Evolutionary conservation across 768 basidiomycete genomes (phyloP).

Genomic region (Cystofilobasidium capitatum): DNA sequence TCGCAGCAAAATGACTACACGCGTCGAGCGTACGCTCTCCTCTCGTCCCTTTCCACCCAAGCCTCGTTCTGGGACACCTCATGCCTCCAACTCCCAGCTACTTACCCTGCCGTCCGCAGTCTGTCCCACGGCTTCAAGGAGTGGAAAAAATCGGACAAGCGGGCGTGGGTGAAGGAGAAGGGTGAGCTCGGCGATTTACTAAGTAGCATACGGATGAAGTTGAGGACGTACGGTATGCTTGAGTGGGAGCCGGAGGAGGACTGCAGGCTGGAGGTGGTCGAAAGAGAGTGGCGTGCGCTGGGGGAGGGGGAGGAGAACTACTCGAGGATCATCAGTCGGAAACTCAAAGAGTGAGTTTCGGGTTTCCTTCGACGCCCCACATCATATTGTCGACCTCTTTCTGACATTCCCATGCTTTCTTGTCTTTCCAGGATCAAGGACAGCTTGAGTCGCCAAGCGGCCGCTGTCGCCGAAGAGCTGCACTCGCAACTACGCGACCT

Average conservation of each 20-base stretch:
- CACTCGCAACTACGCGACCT: constrained; percentile 33
- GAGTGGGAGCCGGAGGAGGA: constrained; percentile 73
- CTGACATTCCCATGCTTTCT: neutral
- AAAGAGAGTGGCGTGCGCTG: constrained; percentile 63
- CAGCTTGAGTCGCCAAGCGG: constrained; percentile 35
- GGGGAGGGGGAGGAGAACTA: constrained; percentile 63
- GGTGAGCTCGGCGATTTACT: constrained; percentile 80
- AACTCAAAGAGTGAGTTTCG: constrained; percentile 66
- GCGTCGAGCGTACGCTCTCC: constrained; percentile 52
- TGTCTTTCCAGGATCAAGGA: constrained; percentile 37
- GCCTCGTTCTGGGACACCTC: constrained; percentile 62
- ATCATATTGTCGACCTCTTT: neutral
- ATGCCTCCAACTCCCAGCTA: constrained; percentile 44
- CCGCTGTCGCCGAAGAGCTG: constrained; percentile 35
- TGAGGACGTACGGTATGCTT: constrained; percentile 76
- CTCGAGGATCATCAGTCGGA: constrained; percentile 74
- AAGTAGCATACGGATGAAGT: constrained; percentile 85
- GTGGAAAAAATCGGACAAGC: constrained; percentile 78
- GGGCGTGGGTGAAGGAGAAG: constrained; percentile 78
- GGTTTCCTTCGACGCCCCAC: too few relatives aligned
- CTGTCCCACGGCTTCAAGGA: constrained; percentile 60
- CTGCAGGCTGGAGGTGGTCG: constrained; percentile 57
- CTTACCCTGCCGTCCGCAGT: constrained; percentile 70
- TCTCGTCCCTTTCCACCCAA: constrained; percentile 56
- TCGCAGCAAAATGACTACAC: constrained; percentile 83